phyloP scores from a whole-genome alignment of 225 moss, liverwort and hornwort species.

The Straminergon stramineum region DNA sequence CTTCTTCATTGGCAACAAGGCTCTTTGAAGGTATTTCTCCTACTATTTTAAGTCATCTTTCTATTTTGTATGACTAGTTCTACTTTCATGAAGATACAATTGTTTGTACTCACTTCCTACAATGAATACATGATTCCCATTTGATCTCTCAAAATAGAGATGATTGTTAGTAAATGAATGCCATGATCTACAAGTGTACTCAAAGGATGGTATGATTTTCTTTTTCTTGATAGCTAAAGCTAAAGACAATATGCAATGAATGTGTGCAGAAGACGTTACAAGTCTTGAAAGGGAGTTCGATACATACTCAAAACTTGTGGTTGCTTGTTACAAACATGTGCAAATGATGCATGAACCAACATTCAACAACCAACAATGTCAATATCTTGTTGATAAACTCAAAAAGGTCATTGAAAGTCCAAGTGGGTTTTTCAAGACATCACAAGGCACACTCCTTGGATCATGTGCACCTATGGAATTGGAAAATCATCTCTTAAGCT shows the following conservation, averaged over 20 bases:
- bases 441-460: neutral
- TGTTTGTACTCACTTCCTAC: accelerated
- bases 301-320: neutral
- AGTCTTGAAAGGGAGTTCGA: neutral
- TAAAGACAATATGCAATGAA: accelerated
- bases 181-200: accelerated
- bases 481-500: neutral
- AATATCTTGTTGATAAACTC: neutral
- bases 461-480: neutral
- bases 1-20: neutral
- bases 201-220: too few relatives aligned
- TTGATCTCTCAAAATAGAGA: neutral
- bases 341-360: neutral
- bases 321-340: neutral
- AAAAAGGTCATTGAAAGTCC: neutral
- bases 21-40: neutral
- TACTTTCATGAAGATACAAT: neutral
- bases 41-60: neutral
- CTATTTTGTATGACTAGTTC: neutral
- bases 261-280: accelerated
- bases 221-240: neutral
- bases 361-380: neutral
- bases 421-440: neutral
- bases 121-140: neutral
- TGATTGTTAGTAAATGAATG: neutral